These are phyloP conservation scores for Mycothermus thermophilus DNA, from an alignment of 495 filamentous ascomycete species.

Conservation along the genomic window DNA sequence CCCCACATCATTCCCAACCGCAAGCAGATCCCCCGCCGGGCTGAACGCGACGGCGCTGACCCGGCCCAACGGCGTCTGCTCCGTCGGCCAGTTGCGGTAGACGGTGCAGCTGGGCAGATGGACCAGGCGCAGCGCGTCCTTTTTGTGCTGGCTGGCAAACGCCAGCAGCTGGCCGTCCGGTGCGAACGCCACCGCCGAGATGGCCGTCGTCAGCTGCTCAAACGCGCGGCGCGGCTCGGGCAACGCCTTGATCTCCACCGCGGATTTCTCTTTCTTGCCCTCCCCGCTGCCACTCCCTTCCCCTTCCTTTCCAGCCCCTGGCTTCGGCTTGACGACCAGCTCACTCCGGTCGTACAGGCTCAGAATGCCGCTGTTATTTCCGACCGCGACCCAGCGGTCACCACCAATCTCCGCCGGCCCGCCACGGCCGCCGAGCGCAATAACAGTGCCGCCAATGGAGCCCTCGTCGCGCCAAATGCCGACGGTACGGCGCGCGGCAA, in stretches of 20 bases:
- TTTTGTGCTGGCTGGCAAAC: slow-evolving; percentile 72
- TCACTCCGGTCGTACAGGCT: slow-evolving; percentile 79
- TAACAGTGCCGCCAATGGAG: slow-evolving; percentile 67
- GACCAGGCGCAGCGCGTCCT: slow-evolving; percentile 74
- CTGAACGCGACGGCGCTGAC: slow-evolving; percentile 69
- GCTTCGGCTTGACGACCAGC: slow-evolving; percentile 32
- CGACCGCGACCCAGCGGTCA: slow-evolving; percentile 78
- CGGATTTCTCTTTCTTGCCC: too few relatives aligned
- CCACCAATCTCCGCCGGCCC: slow-evolving; percentile 53
- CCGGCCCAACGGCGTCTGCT: slow-evolving; percentile 73
- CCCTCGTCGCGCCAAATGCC: slow-evolving; percentile 86
- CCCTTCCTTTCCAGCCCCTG: slow-evolving; percentile 11
- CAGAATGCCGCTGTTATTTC: slow-evolving; percentile 69
- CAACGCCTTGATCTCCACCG: slow-evolving; percentile 41
- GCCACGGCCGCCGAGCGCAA: slow-evolving; percentile 56
- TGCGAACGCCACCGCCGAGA: slow-evolving; percentile 62
- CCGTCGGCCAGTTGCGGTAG: slow-evolving; percentile 93
- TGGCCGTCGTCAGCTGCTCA: slow-evolving; percentile 76
- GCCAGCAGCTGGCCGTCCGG: slow-evolving; percentile 80
- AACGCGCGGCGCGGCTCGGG: slow-evolving; percentile 59
- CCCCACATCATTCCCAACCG: slow-evolving; percentile 76
- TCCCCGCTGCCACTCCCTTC: slow-evolving; percentile 20
- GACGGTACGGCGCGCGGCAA: slow-evolving; percentile 47
- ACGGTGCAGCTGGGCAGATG: slow-evolving; percentile 87
- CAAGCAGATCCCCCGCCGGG: slow-evolving; percentile 54